Conservation (phyloP, 768 basidiomycete species). For the Kwoniella newhampshirensis region DNA sequence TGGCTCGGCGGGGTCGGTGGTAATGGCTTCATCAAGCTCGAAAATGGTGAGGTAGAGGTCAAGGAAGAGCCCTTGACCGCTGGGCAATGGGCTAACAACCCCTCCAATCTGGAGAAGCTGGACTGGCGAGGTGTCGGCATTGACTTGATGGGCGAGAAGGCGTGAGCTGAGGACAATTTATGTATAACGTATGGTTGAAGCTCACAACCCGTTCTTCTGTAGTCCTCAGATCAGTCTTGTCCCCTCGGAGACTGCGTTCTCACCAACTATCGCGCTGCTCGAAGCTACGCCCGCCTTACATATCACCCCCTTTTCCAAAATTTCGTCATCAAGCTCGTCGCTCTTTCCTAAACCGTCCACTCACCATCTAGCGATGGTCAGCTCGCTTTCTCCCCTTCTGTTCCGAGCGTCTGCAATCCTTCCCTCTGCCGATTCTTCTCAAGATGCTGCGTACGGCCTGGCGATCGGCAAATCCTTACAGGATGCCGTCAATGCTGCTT, state of each 20-base stretch:
- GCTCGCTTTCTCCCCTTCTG: background rate
- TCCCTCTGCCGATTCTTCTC: background rate
- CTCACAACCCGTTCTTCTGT: background rate
- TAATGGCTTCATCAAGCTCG: conserved; percentile 31
- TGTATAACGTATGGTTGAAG: background rate
- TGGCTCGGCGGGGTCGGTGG: conserved; percentile 41
- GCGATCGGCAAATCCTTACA: background rate
- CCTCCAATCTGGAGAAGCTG: background rate
- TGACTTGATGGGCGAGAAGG: background rate
- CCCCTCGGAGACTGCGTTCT: background rate
- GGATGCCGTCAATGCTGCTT: background rate
- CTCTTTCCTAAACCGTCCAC: background rate
- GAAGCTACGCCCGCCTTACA: background rate
- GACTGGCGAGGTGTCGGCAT: conserved; percentile 19
- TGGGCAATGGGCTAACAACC: conserved; percentile 16
- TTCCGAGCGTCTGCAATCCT: background rate
- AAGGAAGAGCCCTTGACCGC: background rate
- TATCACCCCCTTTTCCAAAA: conserved; percentile 2
- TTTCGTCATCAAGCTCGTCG: background rate
- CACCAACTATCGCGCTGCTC: background rate
- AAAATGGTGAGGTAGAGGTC: conserved; percentile 1
- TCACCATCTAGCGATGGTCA: background rate
- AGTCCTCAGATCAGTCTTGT: background rate
- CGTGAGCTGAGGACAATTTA: background rate
- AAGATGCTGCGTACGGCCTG: background rate